Conservation (phyloP, 306 rosid genomes). For the Prinsepia uniflora region DNA sequence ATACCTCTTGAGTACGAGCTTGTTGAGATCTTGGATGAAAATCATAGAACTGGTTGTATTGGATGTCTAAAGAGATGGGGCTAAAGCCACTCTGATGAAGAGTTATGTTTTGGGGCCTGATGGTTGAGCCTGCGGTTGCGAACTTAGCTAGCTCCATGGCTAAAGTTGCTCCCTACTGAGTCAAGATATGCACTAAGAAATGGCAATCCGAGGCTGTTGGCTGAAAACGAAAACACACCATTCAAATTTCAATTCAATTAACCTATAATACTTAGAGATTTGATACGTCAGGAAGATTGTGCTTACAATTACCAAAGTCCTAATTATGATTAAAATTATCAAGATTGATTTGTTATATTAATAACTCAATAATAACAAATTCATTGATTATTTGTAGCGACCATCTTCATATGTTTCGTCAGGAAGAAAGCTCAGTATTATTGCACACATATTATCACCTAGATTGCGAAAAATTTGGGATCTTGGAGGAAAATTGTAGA, state of each 20-base stretch:
- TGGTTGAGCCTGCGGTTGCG: slow-evolving; percentile 75
- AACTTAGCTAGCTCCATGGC: slow-evolving; percentile 67
- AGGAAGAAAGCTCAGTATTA: too few relatives aligned
- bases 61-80: slow-evolving; percentile 64
- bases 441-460: too few relatives aligned
- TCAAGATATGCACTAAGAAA: slow-evolving; percentile 64
- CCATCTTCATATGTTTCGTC: too few relatives aligned
- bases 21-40: slow-evolving; percentile 47
- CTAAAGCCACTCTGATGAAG: slow-evolving; percentile 62
- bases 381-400: too few relatives aligned
- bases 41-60: slow-evolving; percentile 48
- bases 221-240: slow-evolving; percentile 30
- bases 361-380: too few relatives aligned
- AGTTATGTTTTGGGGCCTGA: slow-evolving; percentile 61
- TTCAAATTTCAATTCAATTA: too few relatives aligned
- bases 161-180: slow-evolving; percentile 66
- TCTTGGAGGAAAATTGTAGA: slow-evolving; percentile 49
- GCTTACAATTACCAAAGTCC: too few relatives aligned
- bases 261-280: too few relatives aligned
- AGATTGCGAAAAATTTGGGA: slow-evolving; percentile 23
- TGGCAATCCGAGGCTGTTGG: slow-evolving; percentile 47
- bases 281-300: too few relatives aligned
- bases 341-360: too few relatives aligned
- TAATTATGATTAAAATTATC: too few relatives aligned
- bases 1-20: slow-evolving; percentile 32